phyloP scores from a whole-genome alignment of 805 yeast genomes.

The Zygosaccharomyces kombuchaensis region DNA sequence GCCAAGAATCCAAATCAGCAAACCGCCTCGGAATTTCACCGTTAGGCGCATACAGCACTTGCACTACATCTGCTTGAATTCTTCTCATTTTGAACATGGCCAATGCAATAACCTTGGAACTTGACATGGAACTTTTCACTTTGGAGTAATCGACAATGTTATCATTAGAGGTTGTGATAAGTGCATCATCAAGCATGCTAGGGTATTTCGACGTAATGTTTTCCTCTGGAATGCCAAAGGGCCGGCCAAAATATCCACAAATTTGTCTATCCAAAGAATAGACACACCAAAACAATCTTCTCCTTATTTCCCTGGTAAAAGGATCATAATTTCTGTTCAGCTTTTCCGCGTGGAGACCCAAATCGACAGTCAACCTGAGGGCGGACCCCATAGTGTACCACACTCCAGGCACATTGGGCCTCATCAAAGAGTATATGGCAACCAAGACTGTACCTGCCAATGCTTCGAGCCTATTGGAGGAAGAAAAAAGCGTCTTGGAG shows the following conservation, averaged over 20 bases:
- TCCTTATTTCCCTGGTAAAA: slow-evolving; percentile 59
- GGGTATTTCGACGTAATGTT: slow-evolving; percentile 69
- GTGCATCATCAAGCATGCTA: slow-evolving; percentile 66
- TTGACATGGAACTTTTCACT: slow-evolving; percentile 41
- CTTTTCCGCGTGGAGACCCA: slow-evolving; percentile 75
- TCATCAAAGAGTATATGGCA: slow-evolving; percentile 72
- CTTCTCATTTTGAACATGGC: slow-evolving; percentile 66
- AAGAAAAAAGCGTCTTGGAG: slow-evolving; percentile 52
- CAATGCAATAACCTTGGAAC: slow-evolving; percentile 64
- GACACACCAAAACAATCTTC: slow-evolving; percentile 85
- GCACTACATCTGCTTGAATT: slow-evolving; percentile 74
- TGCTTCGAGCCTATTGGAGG: slow-evolving; percentile 61
- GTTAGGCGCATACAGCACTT: slow-evolving; percentile 60
- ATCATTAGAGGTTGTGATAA: slow-evolving; percentile 40
- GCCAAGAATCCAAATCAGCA: slow-evolving; percentile 57
- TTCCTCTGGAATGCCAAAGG: slow-evolving; percentile 85
- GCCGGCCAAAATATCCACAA: slow-evolving; percentile 81
- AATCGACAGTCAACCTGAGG: slow-evolving; percentile 71
- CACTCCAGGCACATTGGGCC: slow-evolving; percentile 88
- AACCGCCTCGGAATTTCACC: slow-evolving; percentile 67
- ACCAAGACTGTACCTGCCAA: slow-evolving; percentile 67
- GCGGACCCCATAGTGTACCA: slow-evolving; percentile 88
- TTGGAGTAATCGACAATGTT: slow-evolving; percentile 39
- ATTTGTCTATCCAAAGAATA: slow-evolving; percentile 82
- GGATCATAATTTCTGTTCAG: slow-evolving; percentile 43